Percentiles rank a stretch among this genome's conserved stretches.
Evolutionary conservation across 2,329 filamentous ascomycete genomes (phyloP).

Genomic region (Magnaporthiopsis incrustans): DNA sequence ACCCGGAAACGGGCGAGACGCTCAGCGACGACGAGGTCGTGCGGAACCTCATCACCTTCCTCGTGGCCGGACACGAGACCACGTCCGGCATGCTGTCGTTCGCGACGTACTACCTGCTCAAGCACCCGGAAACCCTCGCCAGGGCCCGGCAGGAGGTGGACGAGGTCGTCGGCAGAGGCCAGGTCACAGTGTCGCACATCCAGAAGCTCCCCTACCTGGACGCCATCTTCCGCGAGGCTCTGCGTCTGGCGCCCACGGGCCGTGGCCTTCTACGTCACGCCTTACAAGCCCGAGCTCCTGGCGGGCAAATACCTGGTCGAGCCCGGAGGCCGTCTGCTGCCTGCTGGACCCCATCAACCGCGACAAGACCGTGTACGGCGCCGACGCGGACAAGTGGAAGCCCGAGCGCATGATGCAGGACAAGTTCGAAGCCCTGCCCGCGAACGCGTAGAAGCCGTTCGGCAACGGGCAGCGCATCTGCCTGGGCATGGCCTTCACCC

Average conservation of each 20-base stretch:
- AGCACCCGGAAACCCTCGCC: conserved; percentile 35
- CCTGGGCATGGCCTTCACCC: conserved; percentile 66
- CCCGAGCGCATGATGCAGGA: conserved; percentile 68
- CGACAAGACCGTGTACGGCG: conserved; percentile 57
- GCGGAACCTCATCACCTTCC: conserved; percentile 20
- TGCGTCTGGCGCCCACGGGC: conserved; percentile 42
- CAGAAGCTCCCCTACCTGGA: conserved; percentile 45
- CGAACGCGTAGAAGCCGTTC: conserved; percentile 64
- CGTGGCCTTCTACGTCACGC: conserved; percentile 27
- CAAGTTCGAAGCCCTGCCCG: conserved; percentile 51
- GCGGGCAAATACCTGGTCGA: conserved; percentile 53
- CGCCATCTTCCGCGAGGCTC: conserved; percentile 45
- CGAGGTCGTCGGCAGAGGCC: conserved; percentile 34
- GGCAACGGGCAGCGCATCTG: conserved; percentile 49
- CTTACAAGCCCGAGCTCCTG: conserved; percentile 37
- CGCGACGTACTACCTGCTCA: conserved; percentile 39
- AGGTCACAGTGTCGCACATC: conserved; percentile 38
- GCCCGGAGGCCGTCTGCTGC: conserved; percentile 39
- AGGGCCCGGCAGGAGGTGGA: conserved; percentile 48
- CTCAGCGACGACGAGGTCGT: conserved; percentile 17
- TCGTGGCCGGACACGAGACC: conserved; percentile 48
- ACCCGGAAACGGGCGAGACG: conserved; percentile 16
- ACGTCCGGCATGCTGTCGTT: conserved; percentile 45
- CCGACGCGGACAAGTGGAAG: conserved; percentile 56
- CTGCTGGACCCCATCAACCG: conserved; percentile 48